Conservation (phyloP, 441 rosid species). For the Mallotus japonicus region DNA sequence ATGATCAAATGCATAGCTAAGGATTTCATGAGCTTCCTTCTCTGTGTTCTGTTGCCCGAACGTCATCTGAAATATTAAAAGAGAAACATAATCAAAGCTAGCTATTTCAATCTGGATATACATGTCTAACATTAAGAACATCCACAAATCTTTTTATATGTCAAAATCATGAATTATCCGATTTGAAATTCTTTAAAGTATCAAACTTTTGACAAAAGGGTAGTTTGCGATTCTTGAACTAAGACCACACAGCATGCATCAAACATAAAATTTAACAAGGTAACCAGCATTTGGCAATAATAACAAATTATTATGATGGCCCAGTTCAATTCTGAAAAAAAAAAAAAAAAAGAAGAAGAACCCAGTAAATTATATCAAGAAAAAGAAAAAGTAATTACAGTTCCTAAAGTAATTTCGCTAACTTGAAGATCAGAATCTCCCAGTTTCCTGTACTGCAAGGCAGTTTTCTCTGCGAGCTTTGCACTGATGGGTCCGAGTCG, state of each 20-base stretch:
- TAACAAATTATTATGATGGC: neutral
- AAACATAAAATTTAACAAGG: too few species aligned
- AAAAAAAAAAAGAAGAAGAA: neutral
- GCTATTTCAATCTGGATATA: neutral
- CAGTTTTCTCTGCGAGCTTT: constrained; percentile 36
- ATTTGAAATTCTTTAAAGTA: neutral
- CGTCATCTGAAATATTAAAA: constrained; percentile 60
- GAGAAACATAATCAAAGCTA: constrained; percentile 6
- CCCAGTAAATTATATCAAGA: neutral
- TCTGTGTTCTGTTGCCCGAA: constrained; percentile 89
- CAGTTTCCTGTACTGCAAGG: constrained; percentile 55
- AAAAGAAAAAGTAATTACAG: constrained; percentile 37
- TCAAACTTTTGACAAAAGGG: neutral
- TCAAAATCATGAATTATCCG: neutral
- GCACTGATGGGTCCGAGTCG: constrained; percentile 33
- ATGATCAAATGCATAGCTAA: constrained; percentile 60
- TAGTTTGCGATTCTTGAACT: too few species aligned
- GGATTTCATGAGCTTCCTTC: constrained; percentile 83
- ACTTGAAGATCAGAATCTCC: constrained; percentile 65
- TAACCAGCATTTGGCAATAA: too few species aligned
- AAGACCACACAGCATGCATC: neutral
- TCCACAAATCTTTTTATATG: too few species aligned
- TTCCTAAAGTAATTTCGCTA: constrained; percentile 75
- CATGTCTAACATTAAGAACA: too few species aligned
- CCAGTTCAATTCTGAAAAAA: neutral